Conservation (phyloP, 2,329 filamentous ascomycete species). For the Trichoderma hamatum region DNA sequence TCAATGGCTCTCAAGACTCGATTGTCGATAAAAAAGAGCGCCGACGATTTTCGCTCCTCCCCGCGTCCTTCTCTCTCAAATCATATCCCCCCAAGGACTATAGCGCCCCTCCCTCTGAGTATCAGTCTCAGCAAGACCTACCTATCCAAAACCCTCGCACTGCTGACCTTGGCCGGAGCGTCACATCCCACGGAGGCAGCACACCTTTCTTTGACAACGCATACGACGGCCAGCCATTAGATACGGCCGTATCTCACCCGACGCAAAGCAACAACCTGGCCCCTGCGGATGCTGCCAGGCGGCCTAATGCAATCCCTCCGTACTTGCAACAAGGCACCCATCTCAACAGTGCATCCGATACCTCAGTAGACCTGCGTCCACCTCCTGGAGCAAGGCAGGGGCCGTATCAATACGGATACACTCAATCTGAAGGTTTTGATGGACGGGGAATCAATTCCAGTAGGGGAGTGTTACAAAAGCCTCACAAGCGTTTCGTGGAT, state of each 20-base stretch:
- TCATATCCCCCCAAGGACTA: slow-evolving; percentile 58
- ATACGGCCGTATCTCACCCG: slow-evolving; percentile 34
- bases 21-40: slow-evolving; percentile 58
- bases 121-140: slow-evolving; percentile 56
- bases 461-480: slow-evolving; percentile 74
- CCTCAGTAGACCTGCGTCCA: slow-evolving; percentile 54
- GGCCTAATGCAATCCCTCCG: slow-evolving; percentile 49
- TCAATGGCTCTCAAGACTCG: slow-evolving; percentile 58
- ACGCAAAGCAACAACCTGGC: slow-evolving; percentile 48
- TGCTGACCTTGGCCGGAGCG: slow-evolving; percentile 37
- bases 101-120: slow-evolving; percentile 49
- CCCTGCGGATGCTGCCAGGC: slow-evolving; percentile 43
- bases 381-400: slow-evolving; percentile 46
- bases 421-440: slow-evolving; percentile 49
- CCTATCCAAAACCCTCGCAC: slow-evolving; percentile 52
- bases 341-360: slow-evolving; percentile 57
- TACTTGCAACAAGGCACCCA: slow-evolving; percentile 51
- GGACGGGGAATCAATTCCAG: slow-evolving; percentile 46
- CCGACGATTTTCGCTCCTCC: slow-evolving; percentile 72
- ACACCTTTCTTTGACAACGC: slow-evolving; percentile 46
- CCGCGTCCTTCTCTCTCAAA: slow-evolving; percentile 65
- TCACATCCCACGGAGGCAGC: slow-evolving; percentile 43
- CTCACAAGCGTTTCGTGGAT: slow-evolving; percentile 84
- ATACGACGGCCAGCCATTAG: slow-evolving; percentile 44
- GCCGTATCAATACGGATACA: slow-evolving; percentile 49